Percentiles rank a stretch among this genome's conserved stretches.
These are phyloP conservation scores for Populus hybrid DNA, from an alignment of 441 rosid genomes.

Conservation along the genomic window DNA sequence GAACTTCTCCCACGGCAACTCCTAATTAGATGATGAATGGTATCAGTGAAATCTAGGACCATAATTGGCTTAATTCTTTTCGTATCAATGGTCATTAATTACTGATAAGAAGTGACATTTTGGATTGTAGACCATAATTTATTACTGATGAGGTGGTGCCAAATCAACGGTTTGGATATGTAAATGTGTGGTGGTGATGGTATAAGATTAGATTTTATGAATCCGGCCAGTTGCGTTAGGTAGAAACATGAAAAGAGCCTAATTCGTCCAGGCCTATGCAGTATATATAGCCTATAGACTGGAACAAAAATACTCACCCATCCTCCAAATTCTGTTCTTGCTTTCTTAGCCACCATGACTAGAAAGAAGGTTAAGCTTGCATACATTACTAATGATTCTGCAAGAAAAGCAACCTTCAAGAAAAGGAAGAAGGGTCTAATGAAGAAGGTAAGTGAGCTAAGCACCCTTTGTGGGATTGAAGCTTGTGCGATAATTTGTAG, in stretches of 20 bases:
- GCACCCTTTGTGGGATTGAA: conserved; percentile 47
- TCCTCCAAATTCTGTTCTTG: not conserved
- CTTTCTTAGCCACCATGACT: conserved; percentile 34
- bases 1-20: not conserved
- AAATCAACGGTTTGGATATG: not conserved
- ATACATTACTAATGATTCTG: conserved; percentile 44
- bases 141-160: not conserved
- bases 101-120: not conserved
- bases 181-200: too few relatives aligned
- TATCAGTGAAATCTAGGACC: not conserved
- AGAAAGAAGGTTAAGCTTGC: conserved; percentile 61
- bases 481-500: conserved; percentile 48
- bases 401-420: conserved; percentile 51
- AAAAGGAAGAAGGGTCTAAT: conserved; percentile 59
- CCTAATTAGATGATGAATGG: not conserved
- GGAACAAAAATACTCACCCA: not conserved
- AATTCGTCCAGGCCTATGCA: not conserved
- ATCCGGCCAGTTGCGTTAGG: too few relatives aligned
- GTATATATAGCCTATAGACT: not conserved
- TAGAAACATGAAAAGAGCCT: not conserved
- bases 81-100: not conserved
- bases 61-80: not conserved
- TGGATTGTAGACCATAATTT: not conserved
- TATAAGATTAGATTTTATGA: too few relatives aligned
- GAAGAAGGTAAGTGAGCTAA: conserved; percentile 52